Conservation (phyloP, 129 eudicot genomes). For the carrot (Daucus carota) region DH1_v3.0 NC_030384.2:37530001-37530500, state of each 20-base stretch:
- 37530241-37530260: conserved; percentile 93
- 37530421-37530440: conserved; percentile 77
- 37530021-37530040: conserved; percentile 38
- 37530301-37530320: conserved; percentile 90
- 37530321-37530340: conserved; percentile 55
- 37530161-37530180: neutral
- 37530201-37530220: conserved; percentile 12
- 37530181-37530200: conserved; percentile 1
- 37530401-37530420: conserved; percentile 9
- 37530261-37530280: conserved; percentile 81
- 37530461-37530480: conserved; percentile 88
- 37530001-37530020: neutral
- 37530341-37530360: too few relatives aligned
- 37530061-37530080: conserved; percentile 79
- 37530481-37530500: conserved; percentile 84
- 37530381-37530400: neutral
- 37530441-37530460: conserved; percentile 76
- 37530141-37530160: conserved; percentile 36
- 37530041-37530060: conserved; percentile 92
- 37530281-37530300: conserved; percentile 92
- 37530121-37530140: conserved; percentile 63
- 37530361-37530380: too few relatives aligned
- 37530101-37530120: conserved; percentile 68
- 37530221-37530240: conserved; percentile 58
- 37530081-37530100: conserved; percentile 79